These are phyloP conservation scores for Globisporangium polare DNA, from an alignment of 352 stramenopile species.

Conservation along the genomic window DNA sequence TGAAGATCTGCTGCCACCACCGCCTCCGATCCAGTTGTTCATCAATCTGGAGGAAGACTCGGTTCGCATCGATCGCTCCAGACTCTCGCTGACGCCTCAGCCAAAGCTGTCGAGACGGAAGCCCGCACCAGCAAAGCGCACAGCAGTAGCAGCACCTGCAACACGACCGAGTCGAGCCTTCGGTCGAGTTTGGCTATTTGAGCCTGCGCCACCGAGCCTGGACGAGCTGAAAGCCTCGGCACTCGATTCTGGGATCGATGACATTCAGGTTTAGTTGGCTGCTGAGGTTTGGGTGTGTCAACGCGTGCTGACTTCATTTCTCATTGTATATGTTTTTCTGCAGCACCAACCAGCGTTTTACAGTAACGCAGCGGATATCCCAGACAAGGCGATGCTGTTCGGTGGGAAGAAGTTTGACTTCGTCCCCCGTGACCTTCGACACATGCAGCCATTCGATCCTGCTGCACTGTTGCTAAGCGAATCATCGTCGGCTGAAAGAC, in stretches of 20 bases:
- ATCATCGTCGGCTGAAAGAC: conserved; percentile 10
- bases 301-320: background rate
- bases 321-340: background rate
- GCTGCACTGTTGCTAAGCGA: background rate
- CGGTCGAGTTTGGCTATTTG: conserved; percentile 47
- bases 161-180: background rate
- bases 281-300: background rate
- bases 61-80: conserved; percentile 28
- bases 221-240: conserved; percentile 44
- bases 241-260: conserved; percentile 36
- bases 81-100: conserved; percentile 49
- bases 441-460: conserved; percentile 53
- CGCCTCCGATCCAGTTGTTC: conserved; percentile 23
- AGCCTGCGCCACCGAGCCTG: conserved; percentile 33
- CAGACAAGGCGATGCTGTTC: conserved; percentile 70
- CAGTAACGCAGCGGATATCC: conserved; percentile 50
- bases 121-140: background rate
- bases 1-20: conserved; percentile 57
- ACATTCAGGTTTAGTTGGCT: conserved; percentile 26
- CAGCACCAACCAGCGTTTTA: conserved; percentile 62
- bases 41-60: conserved; percentile 46
- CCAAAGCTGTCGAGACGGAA: conserved; percentile 17
- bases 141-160: background rate
- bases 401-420: conserved; percentile 72
- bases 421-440: conserved; percentile 23